phyloP scores from a whole-genome alignment of 1,139 yeast genomes.

The Saccharomycopsis hybrid region DNA sequence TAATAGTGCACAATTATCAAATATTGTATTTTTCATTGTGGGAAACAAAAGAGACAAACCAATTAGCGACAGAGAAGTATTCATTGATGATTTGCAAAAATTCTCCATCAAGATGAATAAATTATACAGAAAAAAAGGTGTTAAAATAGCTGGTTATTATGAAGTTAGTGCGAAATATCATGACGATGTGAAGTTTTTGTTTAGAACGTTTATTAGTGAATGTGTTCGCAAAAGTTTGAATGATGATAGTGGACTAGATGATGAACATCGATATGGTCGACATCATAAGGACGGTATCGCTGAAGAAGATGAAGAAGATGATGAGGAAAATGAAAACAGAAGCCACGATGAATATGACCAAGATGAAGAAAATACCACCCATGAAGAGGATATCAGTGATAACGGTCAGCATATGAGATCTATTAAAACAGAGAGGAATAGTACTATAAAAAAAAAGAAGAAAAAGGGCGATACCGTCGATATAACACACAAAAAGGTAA shows the following conservation, averaged over 20 bases:
- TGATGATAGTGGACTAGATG: neutral
- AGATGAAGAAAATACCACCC: no score
- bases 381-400: no score
- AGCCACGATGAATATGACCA: no score
- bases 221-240: conserved; percentile 12
- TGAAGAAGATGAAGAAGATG: no score
- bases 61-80: conserved; percentile 24
- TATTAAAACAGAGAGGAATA: no score
- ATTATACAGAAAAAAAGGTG: conserved; percentile 21
- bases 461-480: no score
- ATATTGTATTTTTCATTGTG: conserved; percentile 33
- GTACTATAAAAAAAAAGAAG: no score
- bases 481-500: no score
- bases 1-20: conserved; percentile 26
- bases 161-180: conserved; percentile 30
- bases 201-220: conserved; percentile 18
- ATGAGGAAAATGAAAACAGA: no score
- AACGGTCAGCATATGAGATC: no score
- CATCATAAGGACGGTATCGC: no score
- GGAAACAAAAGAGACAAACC: conserved; percentile 37
- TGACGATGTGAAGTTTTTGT: conserved; percentile 22
- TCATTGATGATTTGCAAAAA: conserved; percentile 25
- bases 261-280: no score
- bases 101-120: conserved; percentile 23
- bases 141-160: conserved; percentile 29